A percentile compares a stretch with the other conserved stretches of the same genome.
phyloP scores from a whole-genome alignment of 1,139 yeast genomes.

The Geotrichum bryndzae region DNA sequence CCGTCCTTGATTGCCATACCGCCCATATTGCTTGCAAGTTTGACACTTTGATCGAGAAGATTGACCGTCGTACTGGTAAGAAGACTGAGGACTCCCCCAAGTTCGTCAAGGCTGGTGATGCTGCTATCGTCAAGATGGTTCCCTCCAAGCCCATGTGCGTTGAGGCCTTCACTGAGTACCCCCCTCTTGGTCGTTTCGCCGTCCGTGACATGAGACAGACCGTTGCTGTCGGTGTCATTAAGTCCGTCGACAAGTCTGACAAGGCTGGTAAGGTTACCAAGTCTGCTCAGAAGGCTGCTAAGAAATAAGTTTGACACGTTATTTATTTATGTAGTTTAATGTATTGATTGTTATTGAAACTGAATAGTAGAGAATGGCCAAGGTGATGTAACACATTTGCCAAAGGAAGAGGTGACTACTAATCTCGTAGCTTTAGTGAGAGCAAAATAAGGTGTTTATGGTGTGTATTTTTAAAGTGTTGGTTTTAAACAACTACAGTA shows the following conservation, averaged over 20 bases:
- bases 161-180: constrained; percentile 95
- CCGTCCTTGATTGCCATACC: constrained; percentile 92
- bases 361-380: no score
- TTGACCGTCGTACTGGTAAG: constrained; percentile 94
- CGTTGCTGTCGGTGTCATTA: constrained; percentile 99
- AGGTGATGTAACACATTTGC: no score
- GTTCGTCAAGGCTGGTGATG: constrained; percentile 89
- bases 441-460: no score
- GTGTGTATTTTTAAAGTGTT: no score
- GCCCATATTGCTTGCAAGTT: constrained; percentile 93
- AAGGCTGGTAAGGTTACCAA: constrained; percentile 98
- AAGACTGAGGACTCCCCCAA: constrained; percentile 74
- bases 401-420: no score
- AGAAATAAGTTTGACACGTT: constrained; percentile 58
- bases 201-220: constrained; percentile 98
- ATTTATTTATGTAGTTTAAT: no score
- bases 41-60: constrained; percentile 78
- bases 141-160: constrained; percentile 98
- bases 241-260: constrained; percentile 93
- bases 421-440: no score
- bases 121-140: constrained; percentile 84
- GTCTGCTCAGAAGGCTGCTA: constrained; percentile 98
- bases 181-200: constrained; percentile 98
- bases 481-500: no score
- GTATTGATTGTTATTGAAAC: no score